Percentiles rank a stretch among this genome's conserved stretches.
These are phyloP conservation scores for Tulasnella sp. DNA, from an alignment of 768 basidiomycete species.

Conservation along the genomic window DNA sequence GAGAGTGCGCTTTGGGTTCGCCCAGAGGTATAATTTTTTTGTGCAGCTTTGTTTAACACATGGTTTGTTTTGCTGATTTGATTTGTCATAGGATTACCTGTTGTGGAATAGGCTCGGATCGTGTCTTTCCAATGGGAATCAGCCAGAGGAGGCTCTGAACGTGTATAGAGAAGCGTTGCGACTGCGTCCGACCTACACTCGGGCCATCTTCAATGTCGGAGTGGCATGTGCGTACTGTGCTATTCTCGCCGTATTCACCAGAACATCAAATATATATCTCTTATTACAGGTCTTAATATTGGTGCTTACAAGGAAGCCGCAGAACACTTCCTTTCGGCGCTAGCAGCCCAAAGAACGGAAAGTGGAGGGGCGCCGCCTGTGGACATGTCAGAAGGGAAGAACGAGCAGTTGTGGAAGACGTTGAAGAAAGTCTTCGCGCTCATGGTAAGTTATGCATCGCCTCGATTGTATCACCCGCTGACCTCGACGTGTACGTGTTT, in stretches of 20 bases:
- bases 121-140: slow-evolving; percentile 84
- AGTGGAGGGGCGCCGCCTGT: background rate
- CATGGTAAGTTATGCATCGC: slow-evolving; percentile 46
- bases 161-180: slow-evolving; percentile 84
- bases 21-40: slow-evolving; percentile 53
- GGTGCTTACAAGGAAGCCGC: slow-evolving; percentile 92
- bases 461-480: background rate
- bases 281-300: slow-evolving; percentile 78
- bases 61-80: background rate
- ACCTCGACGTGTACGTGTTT: background rate
- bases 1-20: slow-evolving; percentile 69
- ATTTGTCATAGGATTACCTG: slow-evolving; percentile 57
- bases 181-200: slow-evolving; percentile 87
- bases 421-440: slow-evolving; percentile 66
- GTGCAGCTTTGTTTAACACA: background rate
- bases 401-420: slow-evolving; percentile 83
- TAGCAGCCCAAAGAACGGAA: slow-evolving; percentile 47
- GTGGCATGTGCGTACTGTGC: slow-evolving; percentile 69
- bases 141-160: slow-evolving; percentile 86
- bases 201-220: slow-evolving; percentile 95
- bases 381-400: slow-evolving; percentile 38
- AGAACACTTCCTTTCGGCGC: slow-evolving; percentile 84
- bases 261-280: too few relatives aligned
- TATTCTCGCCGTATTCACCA: background rate
- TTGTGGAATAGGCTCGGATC: slow-evolving; percentile 96